Base-by-base conservation (phyloP, 164 flowering plant species). In the Kalanchoe fedtschenkoi region DNA sequence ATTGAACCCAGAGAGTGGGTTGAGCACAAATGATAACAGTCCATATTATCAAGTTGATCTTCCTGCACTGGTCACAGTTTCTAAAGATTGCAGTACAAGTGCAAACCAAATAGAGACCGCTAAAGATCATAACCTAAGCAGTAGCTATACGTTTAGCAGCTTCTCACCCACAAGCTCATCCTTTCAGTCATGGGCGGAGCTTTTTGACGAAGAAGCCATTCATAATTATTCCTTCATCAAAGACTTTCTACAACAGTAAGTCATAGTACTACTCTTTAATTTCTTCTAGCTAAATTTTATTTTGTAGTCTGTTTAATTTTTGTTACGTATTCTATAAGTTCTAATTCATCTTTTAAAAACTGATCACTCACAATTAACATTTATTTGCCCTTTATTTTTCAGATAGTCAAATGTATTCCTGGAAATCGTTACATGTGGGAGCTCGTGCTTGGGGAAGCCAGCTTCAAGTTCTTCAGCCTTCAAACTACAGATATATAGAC, bases 201-300 rank as follows among this genome's bases (percentile, higher is more conserved):
- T 80, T 44, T 64, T 79, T 28, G 84, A 79, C 51, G 77, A 77
- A 66, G 76, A 78, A 44, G 33, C 68, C 26, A 58, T 66, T 64
- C 75, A 56, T 21, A n/a, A n/a, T n/a, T n/a, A 9, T 51, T 51
- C 30, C 17, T 51, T 51, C 16, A 24, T 51, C 16, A 51, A 51
- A 51, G 56, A 26, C 56, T 51, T 51, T 16, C 56, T 51, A 10
- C 32, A 51, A 10, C 56, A 16, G 30, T 51, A 26, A 51, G 56
- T n/a, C 56, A 51, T n/a, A n/a, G n/a, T n/a, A 26, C 5, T 17
- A 51, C 32, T 17, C 13, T 9, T 51, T 10, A n/a, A n/a, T n/a
- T n/a, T n/a, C 16, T 0, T 51, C 14, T 4, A 51, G 11, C 28
- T 24, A 1, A 11, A n/a, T 51, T 51, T 10, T 10, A 24, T 26